Evolutionary conservation across 1,284 basidiomycete species (phyloP).

Genomic region (Phellopilus nigrolimitatus): DNA sequence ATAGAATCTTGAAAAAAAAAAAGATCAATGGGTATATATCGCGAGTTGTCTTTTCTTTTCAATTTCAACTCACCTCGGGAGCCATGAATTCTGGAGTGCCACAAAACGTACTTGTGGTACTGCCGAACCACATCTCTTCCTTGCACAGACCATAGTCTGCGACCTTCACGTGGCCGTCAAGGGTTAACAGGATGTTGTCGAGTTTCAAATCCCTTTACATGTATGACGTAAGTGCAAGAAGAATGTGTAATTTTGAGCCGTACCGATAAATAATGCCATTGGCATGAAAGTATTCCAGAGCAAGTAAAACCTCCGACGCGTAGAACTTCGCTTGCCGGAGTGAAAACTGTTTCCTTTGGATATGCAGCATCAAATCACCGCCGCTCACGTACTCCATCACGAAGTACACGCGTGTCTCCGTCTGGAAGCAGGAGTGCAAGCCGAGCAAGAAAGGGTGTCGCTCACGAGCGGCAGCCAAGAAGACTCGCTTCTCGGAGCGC

Average conservation of each 20-base stretch:
- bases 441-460: conserved; percentile 97
- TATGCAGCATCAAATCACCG: conserved; percentile 80
- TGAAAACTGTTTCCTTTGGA: conserved; percentile 79
- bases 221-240: not conserved
- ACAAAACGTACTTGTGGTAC: conserved; percentile 99
- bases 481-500: conserved; percentile 98
- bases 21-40: not conserved
- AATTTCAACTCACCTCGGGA: conserved; percentile 68
- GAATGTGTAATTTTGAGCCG: conserved; percentile 26
- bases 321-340: conserved; percentile 94
- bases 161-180: conserved; percentile 98
- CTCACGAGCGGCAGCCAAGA: conserved; percentile 92
- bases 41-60: not conserved
- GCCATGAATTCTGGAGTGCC: conserved; percentile 99
- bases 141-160: conserved; percentile 99
- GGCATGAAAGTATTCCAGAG: conserved; percentile 96
- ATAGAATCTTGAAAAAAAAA: too few species aligned
- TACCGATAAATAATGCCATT: conserved; percentile 93
- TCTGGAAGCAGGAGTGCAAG: conserved; percentile 99
- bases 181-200: conserved; percentile 95
- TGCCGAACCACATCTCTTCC: conserved; percentile 97
- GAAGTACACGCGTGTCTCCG: conserved; percentile 92
- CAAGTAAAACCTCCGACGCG: conserved; percentile 95
- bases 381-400: conserved; percentile 80
- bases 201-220: conserved; percentile 85